Percentiles rank a stretch among this genome's conserved stretches.
Conservation (phyloP, 2,329 filamentous ascomycete genomes). For the Celoporthe dispersa region DNA sequence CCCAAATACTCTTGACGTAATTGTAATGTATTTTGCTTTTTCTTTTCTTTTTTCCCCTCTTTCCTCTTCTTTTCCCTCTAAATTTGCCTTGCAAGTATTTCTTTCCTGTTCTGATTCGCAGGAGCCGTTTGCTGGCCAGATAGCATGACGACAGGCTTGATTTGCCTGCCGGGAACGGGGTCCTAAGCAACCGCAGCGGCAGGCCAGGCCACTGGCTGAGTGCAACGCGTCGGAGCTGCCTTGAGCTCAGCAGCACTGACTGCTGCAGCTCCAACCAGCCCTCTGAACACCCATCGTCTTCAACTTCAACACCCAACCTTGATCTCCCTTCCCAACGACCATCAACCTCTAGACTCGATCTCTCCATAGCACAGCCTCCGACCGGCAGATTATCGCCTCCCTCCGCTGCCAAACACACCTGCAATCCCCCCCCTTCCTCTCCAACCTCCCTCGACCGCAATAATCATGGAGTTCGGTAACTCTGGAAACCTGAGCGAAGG, state of each 20-base stretch:
- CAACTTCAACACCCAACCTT: not conserved
- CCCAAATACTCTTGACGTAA: fast-evolving
- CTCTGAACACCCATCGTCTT: not conserved
- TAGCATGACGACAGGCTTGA: not conserved
- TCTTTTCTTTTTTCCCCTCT: not conserved
- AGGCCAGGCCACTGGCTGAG: constrained; percentile 1
- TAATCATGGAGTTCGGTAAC: constrained; percentile 65
- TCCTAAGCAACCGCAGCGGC: not conserved
- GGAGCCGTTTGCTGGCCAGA: not conserved
- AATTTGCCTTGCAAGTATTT: not conserved
- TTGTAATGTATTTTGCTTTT: not conserved
- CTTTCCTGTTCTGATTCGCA: too few species aligned
- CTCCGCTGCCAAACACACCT: not conserved
- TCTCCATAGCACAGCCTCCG: not conserved
- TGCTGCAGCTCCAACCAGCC: constrained; percentile 17
- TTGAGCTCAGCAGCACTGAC: constrained; percentile 42
- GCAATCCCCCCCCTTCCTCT: not conserved
- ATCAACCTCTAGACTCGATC: not conserved
- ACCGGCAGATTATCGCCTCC: not conserved
- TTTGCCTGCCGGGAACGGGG: constrained; percentile 27
- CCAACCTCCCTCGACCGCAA: constrained; percentile 29
- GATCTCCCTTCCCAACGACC: not conserved
- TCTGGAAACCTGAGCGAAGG: constrained; percentile 68
- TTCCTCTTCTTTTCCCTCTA: too few species aligned
- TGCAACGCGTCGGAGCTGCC: constrained; percentile 53